These are phyloP conservation scores for Setaria viridis DNA, from an alignment of 202 grass and related monocot genomes.

Conservation along the genomic window DNA sequence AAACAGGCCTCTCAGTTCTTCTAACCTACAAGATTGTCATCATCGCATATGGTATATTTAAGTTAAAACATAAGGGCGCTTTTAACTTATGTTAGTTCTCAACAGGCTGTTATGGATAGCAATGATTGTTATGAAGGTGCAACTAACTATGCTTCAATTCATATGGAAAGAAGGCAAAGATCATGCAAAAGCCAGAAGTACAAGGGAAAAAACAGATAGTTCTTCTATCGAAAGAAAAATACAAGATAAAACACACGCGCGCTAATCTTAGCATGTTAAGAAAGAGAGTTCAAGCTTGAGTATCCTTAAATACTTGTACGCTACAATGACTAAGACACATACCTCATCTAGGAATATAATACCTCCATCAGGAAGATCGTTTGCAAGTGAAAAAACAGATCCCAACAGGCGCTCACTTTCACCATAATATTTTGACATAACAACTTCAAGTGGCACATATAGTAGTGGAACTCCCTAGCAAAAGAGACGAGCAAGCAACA, in stretches of 20 bases:
- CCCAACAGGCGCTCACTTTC: conserved; percentile 90
- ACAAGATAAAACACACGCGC: background rate
- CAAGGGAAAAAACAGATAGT: background rate
- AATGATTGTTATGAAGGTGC: background rate
- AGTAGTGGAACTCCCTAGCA: conserved; percentile 90
- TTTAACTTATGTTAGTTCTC: conserved; percentile 1
- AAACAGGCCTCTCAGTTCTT: background rate
- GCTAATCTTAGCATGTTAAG: background rate
- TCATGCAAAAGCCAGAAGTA: background rate
- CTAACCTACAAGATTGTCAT: background rate
- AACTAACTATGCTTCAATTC: conserved; percentile 10
- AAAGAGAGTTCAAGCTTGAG: conserved; percentile 18
- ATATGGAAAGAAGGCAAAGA: conserved; percentile 6
- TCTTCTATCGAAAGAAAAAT: background rate
- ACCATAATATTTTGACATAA: conserved; percentile 99
- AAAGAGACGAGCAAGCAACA: conserved; percentile 23
- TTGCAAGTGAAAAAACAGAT: conserved; percentile 95
- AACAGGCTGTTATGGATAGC: conserved; percentile 3
- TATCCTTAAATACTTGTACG: conserved; percentile 5
- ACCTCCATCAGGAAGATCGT: conserved; percentile 87
- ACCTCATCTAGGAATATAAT: conserved; percentile 99
- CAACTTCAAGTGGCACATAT: conserved; percentile 91
- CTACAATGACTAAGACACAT: conserved; percentile 24
- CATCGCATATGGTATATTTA: background rate
- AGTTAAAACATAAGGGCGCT: background rate